Base-by-base conservation (phyloP, 1,284 basidiomycete species). In the Apiotrichum gracile region DNA sequence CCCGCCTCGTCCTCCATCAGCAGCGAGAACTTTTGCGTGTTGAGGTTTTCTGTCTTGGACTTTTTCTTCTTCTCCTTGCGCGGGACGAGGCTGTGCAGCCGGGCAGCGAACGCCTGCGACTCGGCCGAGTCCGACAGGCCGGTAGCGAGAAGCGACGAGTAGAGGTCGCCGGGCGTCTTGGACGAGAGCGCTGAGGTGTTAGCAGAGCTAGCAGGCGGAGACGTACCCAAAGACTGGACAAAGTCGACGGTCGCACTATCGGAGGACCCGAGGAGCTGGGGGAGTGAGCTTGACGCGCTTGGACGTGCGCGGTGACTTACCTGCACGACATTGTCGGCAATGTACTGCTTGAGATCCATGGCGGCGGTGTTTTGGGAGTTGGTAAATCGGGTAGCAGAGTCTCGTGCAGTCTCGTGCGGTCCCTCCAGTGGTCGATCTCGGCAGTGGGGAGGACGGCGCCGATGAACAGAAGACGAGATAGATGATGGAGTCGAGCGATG, bases 161-260 rank as follows among this genome's bases (percentile, higher is more conserved):
- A 91, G 35, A 97, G 81, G 39, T 82, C 81, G 34, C 88, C 85
- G 12, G 88, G 80, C 8, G 86, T 84, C 71, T 92, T 91, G 51
- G 91, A 82, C 37, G 85, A 85, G 6, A 86, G 82, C 17, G 91
- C 91, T 88, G 64, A 10, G 13, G 29, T 37, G 47, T 41, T 46
- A 51, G n/a, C n/a, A n/a, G n/a, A n/a, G 51, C 39, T 27, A 16
- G 9, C 5, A 19, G 5, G 24, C 39, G 39, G 40, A 14, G 51
- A 51, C 83, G 49, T 58, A 86, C 88, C 88, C 72, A 86, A 83
- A 43, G 88, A 88, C 72, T 88, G 78, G 29, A 93, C 85, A 75
- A 85, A 93, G 77, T 90, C 86, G 61, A 90, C 83, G 55, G 87
- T 88, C 59, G 83, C 88, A 58, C 81, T 80, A 75, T 92, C 87